Evolutionary conservation across 495 filamentous ascomycete genomes (phyloP), one percentile per base, ranked within the genome.

Genomic region (Penicillium malachiteum): DNA sequence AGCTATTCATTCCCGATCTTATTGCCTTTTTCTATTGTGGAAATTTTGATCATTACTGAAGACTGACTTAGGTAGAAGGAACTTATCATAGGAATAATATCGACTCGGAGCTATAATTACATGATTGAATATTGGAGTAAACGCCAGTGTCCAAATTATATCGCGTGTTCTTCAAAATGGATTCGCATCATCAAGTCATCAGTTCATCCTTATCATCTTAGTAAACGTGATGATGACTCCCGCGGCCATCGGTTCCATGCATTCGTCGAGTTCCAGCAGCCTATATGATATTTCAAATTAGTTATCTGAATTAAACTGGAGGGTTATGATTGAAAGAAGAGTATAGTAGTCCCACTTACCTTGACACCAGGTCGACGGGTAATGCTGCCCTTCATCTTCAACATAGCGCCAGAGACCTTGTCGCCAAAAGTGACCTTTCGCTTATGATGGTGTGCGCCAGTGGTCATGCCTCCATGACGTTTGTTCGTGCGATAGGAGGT

Each of bases 261-360:
- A 89, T 88, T 14, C 87, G 71, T 34, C 85, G 75, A 21, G 86
- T 87, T 10, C 87, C 87, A 48, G 87, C 87, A 68, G 85, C 87
- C 84, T 88, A 48, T 7, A n/a, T 37, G 39, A 16, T 38, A 57
- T 56, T 44, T 26, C 21, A 26, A 26, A 66, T 57, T 48, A 40
- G 31, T 16, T 1, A 35, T 31, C 35, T 0, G 13, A 4, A 26
- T 26, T 26, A 26, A 26, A 26, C 21, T n/a, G n/a, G n/a, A 4
- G 4, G 21, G 21, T 4, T 1, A 26, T 26, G 21, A 4, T 2
- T 26, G 21, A 26, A 26, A 26, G 21, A 21, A 1, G 12, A 47
- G 1, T 30, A 7, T 9, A 17, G 14, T 30, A 11, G 49, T 26
- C 8, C 7, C n/a, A 60, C 69, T 39, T 74, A 83, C 83, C 81